phyloP scores from a whole-genome alignment of 768 basidiomycete species.

The Mycena pura region DNA sequence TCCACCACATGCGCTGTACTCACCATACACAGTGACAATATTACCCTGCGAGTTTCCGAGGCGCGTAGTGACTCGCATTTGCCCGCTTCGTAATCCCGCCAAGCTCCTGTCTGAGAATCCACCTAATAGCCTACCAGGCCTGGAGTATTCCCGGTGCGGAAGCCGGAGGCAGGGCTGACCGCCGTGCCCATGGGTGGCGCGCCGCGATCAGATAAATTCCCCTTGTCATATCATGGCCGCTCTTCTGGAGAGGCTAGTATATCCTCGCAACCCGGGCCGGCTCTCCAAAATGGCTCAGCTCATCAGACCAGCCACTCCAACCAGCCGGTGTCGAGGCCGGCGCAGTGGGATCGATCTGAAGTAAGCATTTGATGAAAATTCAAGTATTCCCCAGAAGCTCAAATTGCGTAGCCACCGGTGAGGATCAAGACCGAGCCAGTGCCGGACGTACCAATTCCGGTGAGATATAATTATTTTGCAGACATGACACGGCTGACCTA shows the following conservation, averaged over 20 bases:
- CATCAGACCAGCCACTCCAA: too few species aligned
- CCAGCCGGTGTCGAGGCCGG: too few species aligned
- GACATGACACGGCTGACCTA: not conserved
- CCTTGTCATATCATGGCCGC: too few species aligned
- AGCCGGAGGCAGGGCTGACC: conserved; percentile 1
- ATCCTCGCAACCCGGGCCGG: too few species aligned
- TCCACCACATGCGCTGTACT: not conserved
- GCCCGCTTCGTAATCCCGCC: not conserved
- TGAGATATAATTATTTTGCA: not conserved
- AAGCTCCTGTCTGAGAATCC: not conserved
- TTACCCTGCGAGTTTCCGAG: not conserved
- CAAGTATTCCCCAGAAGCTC: too few species aligned
- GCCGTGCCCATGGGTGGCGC: conserved; percentile 4
- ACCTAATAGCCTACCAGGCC: not conserved
- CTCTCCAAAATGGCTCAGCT: too few species aligned
- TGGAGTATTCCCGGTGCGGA: too few species aligned
- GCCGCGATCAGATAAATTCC: too few species aligned
- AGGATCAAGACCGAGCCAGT: conserved; percentile 12
- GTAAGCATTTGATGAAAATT: too few species aligned
- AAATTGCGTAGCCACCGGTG: too few species aligned
- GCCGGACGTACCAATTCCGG: conserved; percentile 10
- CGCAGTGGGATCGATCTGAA: not conserved
- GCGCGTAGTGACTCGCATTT: not conserved
- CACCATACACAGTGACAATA: not conserved
- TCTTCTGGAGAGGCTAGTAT: too few species aligned